Conservation (phyloP, 345 rosid species). For the Syzygium jambos region DNA sequence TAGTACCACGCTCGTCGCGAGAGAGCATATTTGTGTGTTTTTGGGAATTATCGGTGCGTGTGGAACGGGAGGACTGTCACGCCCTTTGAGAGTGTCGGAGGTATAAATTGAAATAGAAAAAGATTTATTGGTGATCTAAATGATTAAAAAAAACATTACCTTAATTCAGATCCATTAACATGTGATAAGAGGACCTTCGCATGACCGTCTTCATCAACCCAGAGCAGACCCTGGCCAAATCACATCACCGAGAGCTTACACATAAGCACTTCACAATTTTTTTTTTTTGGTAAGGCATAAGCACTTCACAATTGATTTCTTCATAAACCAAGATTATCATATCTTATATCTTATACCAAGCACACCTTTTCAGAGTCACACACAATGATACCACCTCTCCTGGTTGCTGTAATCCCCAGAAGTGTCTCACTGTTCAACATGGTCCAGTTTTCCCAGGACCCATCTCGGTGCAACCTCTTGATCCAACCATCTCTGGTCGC, state of each 20-base stretch:
- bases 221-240: constrained; percentile 35
- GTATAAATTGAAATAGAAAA: neutral
- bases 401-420: constrained; percentile 31
- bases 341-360: neutral
- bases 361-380: constrained; percentile 30
- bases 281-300: neutral
- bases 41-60: neutral
- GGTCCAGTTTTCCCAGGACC: constrained; percentile 39
- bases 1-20: neutral
- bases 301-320: neutral
- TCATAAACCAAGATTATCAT: neutral
- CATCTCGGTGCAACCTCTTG: constrained; percentile 27
- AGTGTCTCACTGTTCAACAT: constrained; percentile 9
- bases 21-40: neutral
- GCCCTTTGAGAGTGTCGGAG: neutral
- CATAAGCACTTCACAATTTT: too few relatives aligned
- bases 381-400: constrained; percentile 24
- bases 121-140: neutral
- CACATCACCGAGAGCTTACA: neutral
- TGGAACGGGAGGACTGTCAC: neutral
- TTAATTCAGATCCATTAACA: constrained; percentile 24
- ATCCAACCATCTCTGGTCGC: constrained; percentile 50
- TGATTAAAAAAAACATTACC: constrained; percentile 8
- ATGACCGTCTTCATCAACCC: constrained; percentile 26
- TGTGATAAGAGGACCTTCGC: constrained; percentile 25